Conservation (phyloP, 495 filamentous ascomycete species). For the Hypoxylon subgilvum region DNA sequence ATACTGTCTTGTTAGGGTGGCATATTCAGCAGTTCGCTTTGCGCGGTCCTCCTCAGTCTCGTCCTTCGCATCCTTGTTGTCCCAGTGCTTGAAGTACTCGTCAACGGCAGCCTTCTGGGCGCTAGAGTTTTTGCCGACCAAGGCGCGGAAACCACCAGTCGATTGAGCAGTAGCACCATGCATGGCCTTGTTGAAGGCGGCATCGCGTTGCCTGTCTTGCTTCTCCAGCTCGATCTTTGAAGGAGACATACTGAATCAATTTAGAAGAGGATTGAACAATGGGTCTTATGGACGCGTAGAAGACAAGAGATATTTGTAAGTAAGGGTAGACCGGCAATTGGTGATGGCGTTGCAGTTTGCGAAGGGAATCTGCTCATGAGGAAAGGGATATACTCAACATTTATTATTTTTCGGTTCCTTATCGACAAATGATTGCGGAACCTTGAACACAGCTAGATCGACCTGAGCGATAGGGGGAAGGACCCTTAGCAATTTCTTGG, state of each 20-base stretch:
- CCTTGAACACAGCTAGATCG: too few relatives aligned
- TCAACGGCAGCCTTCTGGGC: slow-evolving; percentile 90
- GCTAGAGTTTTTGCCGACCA: slow-evolving; percentile 80
- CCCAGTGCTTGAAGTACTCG: slow-evolving; percentile 99
- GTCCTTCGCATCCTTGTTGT: slow-evolving; percentile 80
- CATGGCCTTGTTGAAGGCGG: slow-evolving; percentile 87
- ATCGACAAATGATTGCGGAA: slow-evolving; percentile 29
- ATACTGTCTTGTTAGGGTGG: slow-evolving; percentile 91
- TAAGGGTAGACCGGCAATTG: not conserved
- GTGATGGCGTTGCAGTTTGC: slow-evolving; percentile 2
- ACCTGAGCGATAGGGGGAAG: too few relatives aligned
- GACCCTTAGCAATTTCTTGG: slow-evolving; percentile 27
- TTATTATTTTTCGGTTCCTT: slow-evolving; percentile 32
- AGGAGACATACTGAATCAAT: slow-evolving; percentile 67
- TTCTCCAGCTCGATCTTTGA: slow-evolving; percentile 69
- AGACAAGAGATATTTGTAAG: slow-evolving; percentile 2
- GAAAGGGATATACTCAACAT: slow-evolving; percentile 19
- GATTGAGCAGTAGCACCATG: slow-evolving; percentile 83
- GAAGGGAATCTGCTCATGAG: slow-evolving; percentile 1
- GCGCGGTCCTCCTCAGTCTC: slow-evolving; percentile 85
- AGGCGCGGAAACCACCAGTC: slow-evolving; percentile 75
- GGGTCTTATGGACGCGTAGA: not conserved
- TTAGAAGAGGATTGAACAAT: not conserved
- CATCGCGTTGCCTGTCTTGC: slow-evolving; percentile 89
- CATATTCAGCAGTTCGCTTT: slow-evolving; percentile 88